phyloP scores from a whole-genome alignment of 139 green algal genomes.

The Raphidocelis subcapitata region DNA sequence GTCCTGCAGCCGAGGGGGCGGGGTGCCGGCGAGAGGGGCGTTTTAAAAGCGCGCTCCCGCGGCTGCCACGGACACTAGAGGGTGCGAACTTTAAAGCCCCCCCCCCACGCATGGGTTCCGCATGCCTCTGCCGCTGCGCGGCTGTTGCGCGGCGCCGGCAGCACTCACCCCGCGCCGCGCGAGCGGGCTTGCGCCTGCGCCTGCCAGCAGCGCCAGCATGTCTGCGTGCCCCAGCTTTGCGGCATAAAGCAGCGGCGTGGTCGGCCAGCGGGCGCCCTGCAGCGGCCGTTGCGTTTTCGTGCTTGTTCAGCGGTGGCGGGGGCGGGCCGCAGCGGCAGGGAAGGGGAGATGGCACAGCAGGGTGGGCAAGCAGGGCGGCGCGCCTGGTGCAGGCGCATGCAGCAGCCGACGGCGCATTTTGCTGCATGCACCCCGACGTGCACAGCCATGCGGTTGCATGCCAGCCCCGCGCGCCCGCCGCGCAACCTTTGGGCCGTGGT shows the following conservation, averaged over 20 bases:
- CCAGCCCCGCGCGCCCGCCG: neutral
- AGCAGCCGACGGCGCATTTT: neutral
- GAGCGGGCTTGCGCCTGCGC: constrained; percentile 1
- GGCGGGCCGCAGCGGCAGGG: too few relatives aligned
- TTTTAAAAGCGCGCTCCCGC: too few relatives aligned
- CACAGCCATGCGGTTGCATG: neutral
- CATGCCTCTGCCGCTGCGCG: neutral
- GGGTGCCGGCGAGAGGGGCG: too few relatives aligned
- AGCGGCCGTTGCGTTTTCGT: neutral
- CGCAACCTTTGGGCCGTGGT: neutral
- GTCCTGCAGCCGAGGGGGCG: neutral
- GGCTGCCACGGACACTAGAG: neutral
- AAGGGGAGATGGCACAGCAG: too few relatives aligned
- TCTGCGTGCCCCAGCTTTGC: constrained; percentile 21
- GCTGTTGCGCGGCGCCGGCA: neutral
- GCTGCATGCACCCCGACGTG: neutral
- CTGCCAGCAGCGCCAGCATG: constrained; percentile 22
- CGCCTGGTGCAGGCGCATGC: neutral
- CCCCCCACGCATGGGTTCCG: neutral
- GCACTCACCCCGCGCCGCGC: neutral
- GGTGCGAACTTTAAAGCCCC: neutral
- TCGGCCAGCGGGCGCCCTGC: constrained; percentile 14
- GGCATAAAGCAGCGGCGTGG: constrained; percentile 22
- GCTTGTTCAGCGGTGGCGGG: neutral
- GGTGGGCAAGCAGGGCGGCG: too few relatives aligned